These are phyloP conservation scores for Albophoma yamanashiensis DNA, from an alignment of 2,329 filamentous ascomycete genomes.

Conservation along the genomic window DNA sequence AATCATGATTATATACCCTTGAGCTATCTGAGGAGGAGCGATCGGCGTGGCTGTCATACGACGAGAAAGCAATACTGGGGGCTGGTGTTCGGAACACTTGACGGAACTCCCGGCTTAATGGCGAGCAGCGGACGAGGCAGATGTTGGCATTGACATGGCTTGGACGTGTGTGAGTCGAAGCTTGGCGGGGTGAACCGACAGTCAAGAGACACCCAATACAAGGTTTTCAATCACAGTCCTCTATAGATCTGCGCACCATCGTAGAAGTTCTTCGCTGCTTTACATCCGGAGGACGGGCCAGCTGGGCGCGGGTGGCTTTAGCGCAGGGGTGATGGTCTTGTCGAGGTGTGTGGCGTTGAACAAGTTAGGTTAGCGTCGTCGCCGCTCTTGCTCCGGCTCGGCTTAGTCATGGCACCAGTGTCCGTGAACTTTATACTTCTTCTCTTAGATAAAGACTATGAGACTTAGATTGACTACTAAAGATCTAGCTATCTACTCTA, in stretches of 20 bases:
- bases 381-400: not conserved
- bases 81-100: not conserved
- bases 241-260: not conserved
- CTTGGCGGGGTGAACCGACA: not conserved
- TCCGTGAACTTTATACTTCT: too few relatives aligned
- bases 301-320: not conserved
- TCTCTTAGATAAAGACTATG: too few relatives aligned
- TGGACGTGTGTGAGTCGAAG: not conserved
- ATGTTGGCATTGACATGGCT: not conserved
- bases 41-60: not conserved
- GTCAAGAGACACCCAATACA: not conserved
- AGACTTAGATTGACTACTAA: too few relatives aligned
- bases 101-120: not conserved
- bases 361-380: not conserved
- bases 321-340: too few relatives aligned
- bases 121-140: not conserved
- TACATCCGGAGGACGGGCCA: not conserved
- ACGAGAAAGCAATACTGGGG: not conserved
- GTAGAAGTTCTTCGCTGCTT: not conserved
- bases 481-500: too few relatives aligned
- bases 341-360: too few relatives aligned
- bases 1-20: constrained; percentile 5
- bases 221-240: not conserved
- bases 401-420: not conserved
- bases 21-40: not conserved